Conservation (phyloP, 148 eudicot genomes). For the Vaccinium macrocarpon region DNA sequence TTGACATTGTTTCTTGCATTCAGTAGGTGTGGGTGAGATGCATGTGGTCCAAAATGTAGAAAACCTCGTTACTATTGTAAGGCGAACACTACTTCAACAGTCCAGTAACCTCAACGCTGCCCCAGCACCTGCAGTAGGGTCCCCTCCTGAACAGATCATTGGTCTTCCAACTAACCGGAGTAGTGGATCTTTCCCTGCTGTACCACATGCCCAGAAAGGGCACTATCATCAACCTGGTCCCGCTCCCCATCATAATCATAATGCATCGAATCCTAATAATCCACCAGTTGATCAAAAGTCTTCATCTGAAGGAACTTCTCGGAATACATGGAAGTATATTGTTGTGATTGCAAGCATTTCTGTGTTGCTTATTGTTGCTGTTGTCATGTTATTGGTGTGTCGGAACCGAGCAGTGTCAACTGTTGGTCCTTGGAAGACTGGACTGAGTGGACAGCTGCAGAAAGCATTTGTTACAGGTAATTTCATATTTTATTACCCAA, state of each 20-base stretch:
- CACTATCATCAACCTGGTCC: slow-evolving; percentile 17
- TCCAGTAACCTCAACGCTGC: slow-evolving; percentile 67
- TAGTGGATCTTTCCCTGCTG: slow-evolving; percentile 87
- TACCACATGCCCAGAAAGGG: slow-evolving; percentile 30
- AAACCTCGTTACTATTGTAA: slow-evolving; percentile 26
- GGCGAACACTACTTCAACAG: slow-evolving; percentile 66
- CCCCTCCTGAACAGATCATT: slow-evolving; percentile 22
- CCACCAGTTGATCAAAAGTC: slow-evolving; percentile 5
- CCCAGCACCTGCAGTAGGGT: slow-evolving; percentile 30
- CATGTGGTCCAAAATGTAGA: slow-evolving; percentile 23
- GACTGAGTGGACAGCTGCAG: slow-evolving; percentile 95
- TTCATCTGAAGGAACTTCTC: slow-evolving; percentile 24
- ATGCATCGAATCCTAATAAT: slow-evolving; percentile 17
- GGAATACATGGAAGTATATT: slow-evolving; percentile 50
- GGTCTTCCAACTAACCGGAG: slow-evolving; percentile 53
- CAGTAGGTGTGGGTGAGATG: slow-evolving; percentile 41
- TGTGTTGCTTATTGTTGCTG: slow-evolving; percentile 38
- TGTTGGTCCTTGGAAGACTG: slow-evolving; percentile 87
- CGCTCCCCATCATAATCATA: slow-evolving; percentile 12
- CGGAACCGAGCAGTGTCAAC: slow-evolving; percentile 54
- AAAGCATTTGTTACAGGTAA: slow-evolving; percentile 93
- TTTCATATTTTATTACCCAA: neutral
- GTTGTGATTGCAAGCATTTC: slow-evolving; percentile 36
- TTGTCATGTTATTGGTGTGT: slow-evolving; percentile 33
- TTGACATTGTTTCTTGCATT: slow-evolving; percentile 10